Percentiles rank a stretch among this genome's conserved stretches.
These are phyloP conservation scores for Hypomontagnella monticulosa DNA, from an alignment of 495 filamentous ascomycete species.

Conservation along the genomic window DNA sequence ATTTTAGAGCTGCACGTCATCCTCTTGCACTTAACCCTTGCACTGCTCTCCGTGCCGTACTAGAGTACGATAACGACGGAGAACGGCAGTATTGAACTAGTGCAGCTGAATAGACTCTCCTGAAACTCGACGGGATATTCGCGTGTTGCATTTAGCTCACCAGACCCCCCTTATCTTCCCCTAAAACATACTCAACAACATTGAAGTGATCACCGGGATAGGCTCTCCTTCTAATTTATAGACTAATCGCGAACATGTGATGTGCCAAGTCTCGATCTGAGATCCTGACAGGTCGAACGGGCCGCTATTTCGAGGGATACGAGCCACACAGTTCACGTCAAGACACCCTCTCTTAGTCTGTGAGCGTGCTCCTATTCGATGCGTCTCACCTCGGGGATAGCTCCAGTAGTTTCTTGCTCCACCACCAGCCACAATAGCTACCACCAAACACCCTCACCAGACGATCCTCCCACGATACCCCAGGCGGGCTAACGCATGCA, in stretches of 20 bases:
- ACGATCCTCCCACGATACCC: slow-evolving; percentile 12
- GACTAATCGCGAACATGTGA: slow-evolving; percentile 37
- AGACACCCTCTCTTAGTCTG: slow-evolving; percentile 17
- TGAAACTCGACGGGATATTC: slow-evolving; percentile 13
- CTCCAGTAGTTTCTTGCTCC: slow-evolving; percentile 16
- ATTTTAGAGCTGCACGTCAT: slow-evolving; percentile 39
- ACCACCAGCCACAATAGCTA: slow-evolving; percentile 36
- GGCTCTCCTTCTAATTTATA: slow-evolving; percentile 12
- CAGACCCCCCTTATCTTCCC: slow-evolving; percentile 34
- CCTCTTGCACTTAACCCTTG: slow-evolving; percentile 20
- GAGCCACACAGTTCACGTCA: slow-evolving; percentile 38
- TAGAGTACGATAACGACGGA: background rate
- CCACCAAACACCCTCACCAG: slow-evolving; percentile 18
- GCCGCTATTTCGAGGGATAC: slow-evolving; percentile 26
- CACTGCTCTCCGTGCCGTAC: slow-evolving; percentile 1
- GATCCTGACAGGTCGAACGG: slow-evolving; percentile 39
- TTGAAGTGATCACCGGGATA: slow-evolving; percentile 29
- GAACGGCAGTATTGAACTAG: background rate
- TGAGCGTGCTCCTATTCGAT: slow-evolving; percentile 27
- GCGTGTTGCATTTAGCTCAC: slow-evolving; percentile 32
- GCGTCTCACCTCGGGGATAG: slow-evolving; percentile 28
- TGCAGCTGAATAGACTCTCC: slow-evolving; percentile 1
- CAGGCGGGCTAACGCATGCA: slow-evolving; percentile 33
- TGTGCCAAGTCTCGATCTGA: slow-evolving; percentile 40
- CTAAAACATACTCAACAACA: slow-evolving; percentile 12